Conservation (phyloP, 306 rosid species). For the Cucurbita pepo region DNA sequence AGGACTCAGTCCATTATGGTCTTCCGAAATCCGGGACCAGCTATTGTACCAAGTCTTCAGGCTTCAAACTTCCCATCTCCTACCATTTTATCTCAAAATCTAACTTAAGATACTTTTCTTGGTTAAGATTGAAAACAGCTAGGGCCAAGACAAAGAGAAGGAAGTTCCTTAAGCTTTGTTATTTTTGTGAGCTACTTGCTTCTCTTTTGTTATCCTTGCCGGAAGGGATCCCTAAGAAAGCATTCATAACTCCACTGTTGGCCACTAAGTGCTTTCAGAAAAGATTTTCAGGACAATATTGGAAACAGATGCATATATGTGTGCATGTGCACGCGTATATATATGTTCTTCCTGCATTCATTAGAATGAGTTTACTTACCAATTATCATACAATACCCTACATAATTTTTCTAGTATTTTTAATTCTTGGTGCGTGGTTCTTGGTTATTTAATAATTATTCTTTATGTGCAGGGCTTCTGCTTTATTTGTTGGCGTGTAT, state of each 20-base stretch:
- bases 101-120: background rate
- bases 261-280: background rate
- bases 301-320: background rate
- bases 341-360: background rate
- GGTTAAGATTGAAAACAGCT: background rate
- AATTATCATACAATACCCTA: background rate
- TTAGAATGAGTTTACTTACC: background rate
- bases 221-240: background rate
- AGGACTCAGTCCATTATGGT: background rate
- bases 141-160: background rate
- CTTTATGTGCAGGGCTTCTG: slow-evolving; percentile 68
- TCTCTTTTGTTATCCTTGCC: background rate
- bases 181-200: background rate
- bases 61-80: background rate
- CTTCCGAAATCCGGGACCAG: background rate
- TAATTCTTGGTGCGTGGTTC: background rate
- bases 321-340: background rate
- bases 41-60: background rate
- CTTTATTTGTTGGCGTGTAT: slow-evolving; percentile 83
- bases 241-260: background rate
- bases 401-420: background rate
- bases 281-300: background rate
- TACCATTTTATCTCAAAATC: background rate
- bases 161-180: background rate
- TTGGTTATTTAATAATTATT: background rate